Base-by-base conservation (phyloP, 805 yeast species). In the Lipomyces mesembrius region DNA sequence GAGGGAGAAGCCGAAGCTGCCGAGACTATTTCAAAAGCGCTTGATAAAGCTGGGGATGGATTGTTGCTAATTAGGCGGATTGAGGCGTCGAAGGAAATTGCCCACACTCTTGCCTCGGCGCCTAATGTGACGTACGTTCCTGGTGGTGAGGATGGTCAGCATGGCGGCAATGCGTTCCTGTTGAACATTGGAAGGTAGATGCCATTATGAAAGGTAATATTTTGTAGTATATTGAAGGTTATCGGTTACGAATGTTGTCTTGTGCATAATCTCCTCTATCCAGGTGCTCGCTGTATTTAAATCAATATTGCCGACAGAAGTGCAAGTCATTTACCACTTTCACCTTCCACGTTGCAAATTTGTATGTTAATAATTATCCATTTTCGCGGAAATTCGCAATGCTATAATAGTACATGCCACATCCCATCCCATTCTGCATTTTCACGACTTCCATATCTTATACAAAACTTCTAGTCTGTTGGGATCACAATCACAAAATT, bases 1-100 rank as follows among this genome's bases (percentile, higher is more conserved):
- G 99, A 95, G 80, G 99, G 98, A 81, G 99, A 95, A 81, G 99
- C 99, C 60, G 98, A 95, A 79, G 92, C 97, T 66, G 99, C 99
- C 2, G 98, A 95, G 68, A 88, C 88, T 68, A 95, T 95, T 70
- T 92, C 97, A 46, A 91, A 88, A 79, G 98, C 98, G 3, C 85
- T 95, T 72, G 86, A 88, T 63, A 93, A 92, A 82, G 92, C 96
- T 29, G 99, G 99, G 78, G 98, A 95, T 76, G 98, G 98, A 72
- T 83, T 95, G 73, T 83, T 95, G 76, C 85, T 91, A 82, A 93
- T 95, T 74, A 87, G 99, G 84, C 87, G 98, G 81, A 87, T 95
- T 73, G 99, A 95, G 78, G 98, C 99, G 0, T 90, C 97, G 43
- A 92, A 91, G 82, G 98, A 93, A 71, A 95, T 95, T 79, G 99